A percentile compares a stretch with the other conserved stretches of the same genome.
These are phyloP conservation scores for Halophytophthora batemanensis DNA, from an alignment of 352 stramenopile genomes.

Conservation along the genomic window DNA sequence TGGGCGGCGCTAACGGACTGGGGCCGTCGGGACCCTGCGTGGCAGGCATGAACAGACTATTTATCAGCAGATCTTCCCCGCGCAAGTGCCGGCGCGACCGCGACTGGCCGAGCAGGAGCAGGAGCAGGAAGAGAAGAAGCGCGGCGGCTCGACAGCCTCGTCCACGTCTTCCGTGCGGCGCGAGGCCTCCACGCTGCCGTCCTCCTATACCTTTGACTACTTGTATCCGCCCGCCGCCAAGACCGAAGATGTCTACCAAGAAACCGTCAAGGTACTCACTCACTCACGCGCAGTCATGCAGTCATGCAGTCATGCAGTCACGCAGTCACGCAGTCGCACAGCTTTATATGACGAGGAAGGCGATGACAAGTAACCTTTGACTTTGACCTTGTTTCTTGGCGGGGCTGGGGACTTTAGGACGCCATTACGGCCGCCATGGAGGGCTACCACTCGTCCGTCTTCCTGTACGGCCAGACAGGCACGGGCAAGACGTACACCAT, in stretches of 20 bases:
- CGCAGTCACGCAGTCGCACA: slow-evolving; percentile 12
- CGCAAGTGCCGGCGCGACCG: slow-evolving; percentile 41
- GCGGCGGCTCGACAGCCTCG: slow-evolving; percentile 30
- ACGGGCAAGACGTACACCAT: slow-evolving; percentile 87
- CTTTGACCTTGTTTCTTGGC: not conserved
- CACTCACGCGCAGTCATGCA: slow-evolving; percentile 8
- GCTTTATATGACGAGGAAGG: slow-evolving; percentile 3
- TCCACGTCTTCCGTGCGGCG: slow-evolving; percentile 28
- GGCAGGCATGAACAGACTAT: slow-evolving; percentile 84
- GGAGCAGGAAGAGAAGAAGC: slow-evolving; percentile 22
- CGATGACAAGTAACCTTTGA: no score
- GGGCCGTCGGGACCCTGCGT: no score
- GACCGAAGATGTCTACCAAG: slow-evolving; percentile 84
- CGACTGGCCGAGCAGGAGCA: slow-evolving; percentile 18
- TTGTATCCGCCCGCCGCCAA: slow-evolving; percentile 69
- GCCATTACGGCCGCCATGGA: slow-evolving; percentile 67
- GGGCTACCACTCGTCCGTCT: slow-evolving; percentile 85
- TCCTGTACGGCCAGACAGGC: slow-evolving; percentile 91
- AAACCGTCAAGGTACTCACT: slow-evolving; percentile 58
- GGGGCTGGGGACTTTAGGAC: slow-evolving; percentile 28
- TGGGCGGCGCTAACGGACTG: no score
- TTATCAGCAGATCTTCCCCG: slow-evolving; percentile 85
- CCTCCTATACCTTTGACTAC: slow-evolving; percentile 85
- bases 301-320: slow-evolving; percentile 20
- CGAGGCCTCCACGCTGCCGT: slow-evolving; percentile 40